These are phyloP conservation scores for Coemansia sp. DNA, from an alignment of 192 early-diverging fungal genomes.

Conservation along the genomic window DNA sequence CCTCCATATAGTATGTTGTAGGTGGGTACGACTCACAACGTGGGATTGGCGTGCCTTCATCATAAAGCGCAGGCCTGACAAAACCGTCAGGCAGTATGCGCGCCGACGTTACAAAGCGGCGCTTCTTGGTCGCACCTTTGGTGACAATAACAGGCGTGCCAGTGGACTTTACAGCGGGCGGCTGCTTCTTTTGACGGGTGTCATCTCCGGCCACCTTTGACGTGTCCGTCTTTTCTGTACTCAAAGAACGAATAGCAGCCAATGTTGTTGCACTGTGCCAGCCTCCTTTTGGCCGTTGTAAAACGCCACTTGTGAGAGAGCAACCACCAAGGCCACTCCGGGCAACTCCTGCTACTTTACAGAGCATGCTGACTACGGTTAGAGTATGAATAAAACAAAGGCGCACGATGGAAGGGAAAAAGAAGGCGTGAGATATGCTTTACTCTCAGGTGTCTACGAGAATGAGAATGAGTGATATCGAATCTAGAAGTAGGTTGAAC, in stretches of 20 bases:
- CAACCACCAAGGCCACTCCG: background rate
- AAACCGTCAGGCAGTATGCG: constrained; percentile 34
- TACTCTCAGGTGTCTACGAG: background rate
- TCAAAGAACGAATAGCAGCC: constrained; percentile 23
- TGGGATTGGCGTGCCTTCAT: constrained; percentile 37
- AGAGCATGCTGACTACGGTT: background rate
- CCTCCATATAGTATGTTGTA: constrained; percentile 18
- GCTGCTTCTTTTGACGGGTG: background rate
- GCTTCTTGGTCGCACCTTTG: constrained; percentile 15
- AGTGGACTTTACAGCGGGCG: background rate
- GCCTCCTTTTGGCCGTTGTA: background rate
- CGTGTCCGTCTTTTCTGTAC: constrained; percentile 22
- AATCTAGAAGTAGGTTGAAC: background rate
- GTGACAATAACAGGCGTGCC: background rate
- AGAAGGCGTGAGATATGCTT: background rate
- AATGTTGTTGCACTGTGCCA: constrained; percentile 5
- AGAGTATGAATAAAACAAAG: background rate
- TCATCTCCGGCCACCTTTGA: background rate
- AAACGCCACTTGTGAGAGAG: background rate
- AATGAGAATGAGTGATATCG: background rate
- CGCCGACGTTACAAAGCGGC: constrained; percentile 30
- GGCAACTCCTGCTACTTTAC: background rate
- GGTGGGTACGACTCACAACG: constrained; percentile 34
- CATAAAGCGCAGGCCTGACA: constrained; percentile 36
- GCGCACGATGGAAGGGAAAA: background rate